phyloP scores from a whole-genome alignment of 371 early-diverging fungal species.

The Basidiobolus meristosporus region DNA sequence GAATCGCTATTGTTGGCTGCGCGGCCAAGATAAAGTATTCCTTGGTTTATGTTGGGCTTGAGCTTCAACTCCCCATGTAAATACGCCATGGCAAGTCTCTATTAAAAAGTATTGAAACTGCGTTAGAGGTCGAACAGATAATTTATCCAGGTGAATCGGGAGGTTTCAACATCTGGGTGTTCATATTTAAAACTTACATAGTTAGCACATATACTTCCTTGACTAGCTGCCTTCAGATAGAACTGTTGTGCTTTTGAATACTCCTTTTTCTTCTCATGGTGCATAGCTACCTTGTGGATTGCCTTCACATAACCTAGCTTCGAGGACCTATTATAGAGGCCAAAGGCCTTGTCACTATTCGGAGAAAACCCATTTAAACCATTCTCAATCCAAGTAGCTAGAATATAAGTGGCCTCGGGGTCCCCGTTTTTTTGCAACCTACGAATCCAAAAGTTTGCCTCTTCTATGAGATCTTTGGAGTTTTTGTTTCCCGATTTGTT shows the following conservation, averaged over 20 bases:
- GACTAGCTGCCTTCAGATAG: slow-evolving; percentile 52
- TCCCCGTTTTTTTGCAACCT: slow-evolving; percentile 30
- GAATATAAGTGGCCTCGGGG: slow-evolving; percentile 45
- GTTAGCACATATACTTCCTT: slow-evolving; percentile 44
- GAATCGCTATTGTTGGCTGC: no score
- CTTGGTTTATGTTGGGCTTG: not conserved
- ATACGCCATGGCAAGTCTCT: slow-evolving; percentile 25
- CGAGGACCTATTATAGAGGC: slow-evolving; percentile 14
- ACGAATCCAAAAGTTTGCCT: slow-evolving; percentile 37
- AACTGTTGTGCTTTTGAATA: slow-evolving; percentile 40
- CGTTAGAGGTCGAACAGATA: no score
- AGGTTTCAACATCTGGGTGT: no score
- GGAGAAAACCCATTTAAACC: slow-evolving; percentile 27
- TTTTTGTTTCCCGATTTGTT: no score
- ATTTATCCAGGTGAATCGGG: no score
- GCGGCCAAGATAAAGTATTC: no score
- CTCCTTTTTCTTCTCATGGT: slow-evolving; percentile 27
- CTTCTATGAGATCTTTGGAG: no score
- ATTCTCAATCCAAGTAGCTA: slow-evolving; percentile 44
- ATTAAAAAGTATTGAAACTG: no score
- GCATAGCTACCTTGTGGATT: slow-evolving; percentile 16
- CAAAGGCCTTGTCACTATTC: slow-evolving; percentile 22
- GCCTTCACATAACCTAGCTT: slow-evolving; percentile 16
- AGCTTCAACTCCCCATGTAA: slow-evolving; percentile 42
- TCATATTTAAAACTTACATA: no score